These are phyloP conservation scores for Aspergillus fischeri DNA, from an alignment of 2,329 filamentous ascomycete species.

Conservation along the genomic window DNA sequence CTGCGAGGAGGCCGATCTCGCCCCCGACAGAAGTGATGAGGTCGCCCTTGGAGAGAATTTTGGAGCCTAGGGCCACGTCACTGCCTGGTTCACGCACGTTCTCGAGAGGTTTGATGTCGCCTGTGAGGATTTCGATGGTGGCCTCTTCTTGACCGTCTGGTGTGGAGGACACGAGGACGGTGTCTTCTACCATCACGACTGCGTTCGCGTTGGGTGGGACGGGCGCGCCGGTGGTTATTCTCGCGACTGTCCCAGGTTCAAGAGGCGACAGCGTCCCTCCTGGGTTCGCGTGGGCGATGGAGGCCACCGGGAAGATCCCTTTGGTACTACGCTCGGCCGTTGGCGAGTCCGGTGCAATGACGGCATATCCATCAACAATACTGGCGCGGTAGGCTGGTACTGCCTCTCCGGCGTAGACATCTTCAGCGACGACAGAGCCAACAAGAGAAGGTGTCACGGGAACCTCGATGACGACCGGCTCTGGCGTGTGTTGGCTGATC, in stretches of 20 bases:
- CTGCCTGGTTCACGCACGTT: constrained; percentile 91
- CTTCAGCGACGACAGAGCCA: constrained; percentile 75
- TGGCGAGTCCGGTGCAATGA: constrained; percentile 55
- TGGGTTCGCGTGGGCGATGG: constrained; percentile 79
- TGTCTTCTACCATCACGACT: constrained; percentile 97
- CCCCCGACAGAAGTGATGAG: constrained; percentile 83
- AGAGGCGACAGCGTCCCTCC: constrained; percentile 60
- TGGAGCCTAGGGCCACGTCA: constrained; percentile 67
- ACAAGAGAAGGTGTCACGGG: constrained; percentile 64
- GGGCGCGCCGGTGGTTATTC: constrained; percentile 93
- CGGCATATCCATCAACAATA: constrained; percentile 94
- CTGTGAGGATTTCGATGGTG: constrained; percentile 79
- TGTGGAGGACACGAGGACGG: constrained; percentile 68
- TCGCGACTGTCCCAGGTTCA: constrained; percentile 70
- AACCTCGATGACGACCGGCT: constrained; percentile 52
- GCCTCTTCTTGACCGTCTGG: constrained; percentile 80
- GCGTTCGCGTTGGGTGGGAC: constrained; percentile 83
- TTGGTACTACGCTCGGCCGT: constrained; percentile 59
- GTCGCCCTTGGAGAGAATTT: constrained; percentile 72
- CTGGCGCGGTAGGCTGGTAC: constrained; percentile 93
- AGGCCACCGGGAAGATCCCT: constrained; percentile 79
- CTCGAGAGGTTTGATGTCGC: constrained; percentile 69
- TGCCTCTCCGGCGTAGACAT: constrained; percentile 72
- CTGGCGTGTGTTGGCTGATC: constrained; percentile 70
- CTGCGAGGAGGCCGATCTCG: constrained; percentile 84